phyloP scores from a whole-genome alignment of 441 rosid species.

The Dalechampia spathulata region DNA sequence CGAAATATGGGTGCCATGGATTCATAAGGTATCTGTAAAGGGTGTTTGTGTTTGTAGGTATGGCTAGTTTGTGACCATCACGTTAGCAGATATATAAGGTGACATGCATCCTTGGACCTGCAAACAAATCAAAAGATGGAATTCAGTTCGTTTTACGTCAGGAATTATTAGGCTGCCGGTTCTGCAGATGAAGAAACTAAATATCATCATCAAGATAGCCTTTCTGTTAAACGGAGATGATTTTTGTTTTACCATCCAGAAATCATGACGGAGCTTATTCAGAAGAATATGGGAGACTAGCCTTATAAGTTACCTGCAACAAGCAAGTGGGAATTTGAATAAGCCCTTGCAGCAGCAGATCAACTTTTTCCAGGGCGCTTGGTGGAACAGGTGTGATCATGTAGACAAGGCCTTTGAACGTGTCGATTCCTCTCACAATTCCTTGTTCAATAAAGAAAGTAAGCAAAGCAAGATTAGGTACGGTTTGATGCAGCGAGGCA shows the following conservation, averaged over 20 bases:
- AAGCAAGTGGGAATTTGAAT: conserved; percentile 76
- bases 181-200: not conserved
- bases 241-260: not conserved
- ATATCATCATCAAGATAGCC: not conserved
- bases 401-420: conserved; percentile 51
- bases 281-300: not conserved
- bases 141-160: not conserved
- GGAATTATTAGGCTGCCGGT: not conserved
- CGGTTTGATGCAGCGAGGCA: not conserved
- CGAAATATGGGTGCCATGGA: no score
- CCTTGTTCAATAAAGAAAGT: conserved; percentile 37
- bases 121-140: conserved; percentile 6
- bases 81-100: conserved; percentile 66
- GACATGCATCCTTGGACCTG: conserved; percentile 78
- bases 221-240: not conserved
- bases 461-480: not conserved
- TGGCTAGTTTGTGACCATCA: conserved; percentile 40
- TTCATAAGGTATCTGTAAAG: no score
- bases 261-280: not conserved
- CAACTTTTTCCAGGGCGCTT: conserved; percentile 64
- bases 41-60: no score
- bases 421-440: conserved; percentile 82
- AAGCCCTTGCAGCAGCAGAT: conserved; percentile 70
- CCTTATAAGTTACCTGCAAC: conserved; percentile 51
- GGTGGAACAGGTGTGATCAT: conserved; percentile 77